Conservation (phyloP, 2,329 filamentous ascomycete genomes). For the Venturia carpophila region DNA sequence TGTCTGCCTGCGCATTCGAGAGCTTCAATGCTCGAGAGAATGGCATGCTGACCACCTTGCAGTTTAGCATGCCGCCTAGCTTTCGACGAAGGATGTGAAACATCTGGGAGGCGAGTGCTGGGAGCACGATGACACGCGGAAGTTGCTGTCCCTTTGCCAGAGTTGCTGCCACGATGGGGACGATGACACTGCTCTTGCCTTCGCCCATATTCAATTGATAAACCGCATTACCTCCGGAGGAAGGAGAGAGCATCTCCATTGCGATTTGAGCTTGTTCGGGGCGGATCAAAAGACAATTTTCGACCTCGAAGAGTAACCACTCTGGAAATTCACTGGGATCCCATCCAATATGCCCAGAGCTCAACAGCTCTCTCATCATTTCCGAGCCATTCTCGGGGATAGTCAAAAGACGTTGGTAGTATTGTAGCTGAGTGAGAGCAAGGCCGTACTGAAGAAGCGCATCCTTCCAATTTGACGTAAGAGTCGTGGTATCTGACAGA, state of each 20-base stretch:
- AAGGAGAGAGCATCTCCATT: constrained; percentile 46
- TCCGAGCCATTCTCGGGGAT: constrained; percentile 23
- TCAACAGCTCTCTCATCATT: constrained; percentile 35
- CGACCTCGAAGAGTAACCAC: constrained; percentile 57
- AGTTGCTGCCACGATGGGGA: constrained; percentile 49
- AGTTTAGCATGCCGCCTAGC: constrained; percentile 45
- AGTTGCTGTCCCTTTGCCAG: constrained; percentile 35
- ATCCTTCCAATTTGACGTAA: neutral
- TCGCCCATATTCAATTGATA: constrained; percentile 57
- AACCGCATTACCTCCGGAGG: constrained; percentile 45
- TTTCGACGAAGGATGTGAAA: constrained; percentile 44
- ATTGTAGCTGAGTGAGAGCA: neutral
- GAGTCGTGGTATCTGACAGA: constrained; percentile 26
- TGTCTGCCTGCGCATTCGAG: constrained; percentile 26
- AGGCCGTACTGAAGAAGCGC: neutral
- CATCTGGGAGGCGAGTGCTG: constrained; percentile 47
- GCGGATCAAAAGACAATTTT: constrained; percentile 53
- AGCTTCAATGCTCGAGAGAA: constrained; percentile 41
- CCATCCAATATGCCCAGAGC: constrained; percentile 47
- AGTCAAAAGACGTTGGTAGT: neutral
- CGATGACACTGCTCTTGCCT: constrained; percentile 56
- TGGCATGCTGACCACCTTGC: constrained; percentile 45
- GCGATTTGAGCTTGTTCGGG: constrained; percentile 53
- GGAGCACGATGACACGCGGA: constrained; percentile 46
- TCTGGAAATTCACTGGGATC: constrained; percentile 44